Base-by-base conservation (phyloP, 1,284 basidiomycete species). In the Ganoderma sp. region DNA sequence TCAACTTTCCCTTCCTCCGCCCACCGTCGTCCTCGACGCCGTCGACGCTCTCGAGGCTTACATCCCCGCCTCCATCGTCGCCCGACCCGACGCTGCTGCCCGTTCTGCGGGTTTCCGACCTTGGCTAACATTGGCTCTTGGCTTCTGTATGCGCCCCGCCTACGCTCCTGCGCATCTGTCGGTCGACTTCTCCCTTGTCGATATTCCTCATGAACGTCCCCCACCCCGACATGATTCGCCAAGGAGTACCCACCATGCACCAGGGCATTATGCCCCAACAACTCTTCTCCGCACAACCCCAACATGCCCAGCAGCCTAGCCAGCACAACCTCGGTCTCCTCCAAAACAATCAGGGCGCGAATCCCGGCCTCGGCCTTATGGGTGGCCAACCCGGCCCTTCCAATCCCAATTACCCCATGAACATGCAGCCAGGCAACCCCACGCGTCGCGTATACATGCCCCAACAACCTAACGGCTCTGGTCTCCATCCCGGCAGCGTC, bases 211-310 rank as follows among this genome's bases (percentile, higher is more conserved):
- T 77, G 74, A 78, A 75, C 73, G 71, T 67, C 32, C 66, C 63
- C 56, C 85, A 82, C 66, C 76, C 76, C 70, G 83, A 85, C 70
- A 80, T 87, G 79, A 73, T 87, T 50, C 84, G 84, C 66, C 79
- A 79, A 75, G 77, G 79, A 74, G 80, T 85, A 67, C 76, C 81
- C 42, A 82, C 82, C 73, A 78, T 84, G 70, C 69, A 79, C 62
- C 77, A 83, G 65, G 73, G 64, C 69, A 76, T 87, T 43, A 75
- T 79, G 69, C 82, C 84, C 63, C 78, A 79, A 50, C 75, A 77
- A 25, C 83, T 84, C 78, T 77, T 84, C 69, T 77, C 79, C 25
- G 80, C 78, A 64, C 81, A 81, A 56, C 79, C 78, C 52, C 81
- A 81, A 74, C 72, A 79, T 67, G 78, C 78, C 28, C 79, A 78